Conservation (phyloP, 768 basidiomycete genomes). For the Lyophyllum atratum region DNA sequence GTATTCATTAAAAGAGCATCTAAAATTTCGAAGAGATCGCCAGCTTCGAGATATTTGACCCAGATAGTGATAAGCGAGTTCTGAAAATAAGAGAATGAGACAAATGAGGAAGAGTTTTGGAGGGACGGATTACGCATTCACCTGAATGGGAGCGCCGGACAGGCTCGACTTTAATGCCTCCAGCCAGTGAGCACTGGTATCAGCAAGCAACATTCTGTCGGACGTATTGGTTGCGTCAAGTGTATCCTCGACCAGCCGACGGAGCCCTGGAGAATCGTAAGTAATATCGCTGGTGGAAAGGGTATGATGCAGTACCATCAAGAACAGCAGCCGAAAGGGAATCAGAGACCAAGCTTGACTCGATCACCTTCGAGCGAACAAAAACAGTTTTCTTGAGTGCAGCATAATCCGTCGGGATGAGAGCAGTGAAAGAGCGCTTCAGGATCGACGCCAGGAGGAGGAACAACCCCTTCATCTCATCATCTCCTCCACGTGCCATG, state of each 20-base stretch:
- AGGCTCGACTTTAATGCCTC: conserved; percentile 2
- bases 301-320: conserved; percentile 31
- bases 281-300: neutral
- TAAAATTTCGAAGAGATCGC: conserved; percentile 45
- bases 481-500: conserved; percentile 20
- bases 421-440: conserved; percentile 19
- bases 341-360: conserved; percentile 31
- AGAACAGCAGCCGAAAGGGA: conserved; percentile 24
- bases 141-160: neutral
- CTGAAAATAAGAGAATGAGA: conserved; percentile 15
- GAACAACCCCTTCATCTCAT: conserved; percentile 33
- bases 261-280: conserved; percentile 37
- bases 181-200: conserved; percentile 48
- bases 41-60: conserved; percentile 53
- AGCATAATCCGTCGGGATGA: conserved; percentile 32
- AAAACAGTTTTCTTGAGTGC: conserved; percentile 44
- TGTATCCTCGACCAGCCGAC: conserved; percentile 36
- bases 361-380: conserved; percentile 31
- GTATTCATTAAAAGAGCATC: conserved; percentile 31
- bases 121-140: no score
- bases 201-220: conserved; percentile 43
- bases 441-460: conserved; percentile 41
- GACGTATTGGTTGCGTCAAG: conserved; percentile 35
- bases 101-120: neutral
- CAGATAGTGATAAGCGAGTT: conserved; percentile 40